Percentiles rank a stretch among this genome's conserved stretches.
These are phyloP conservation scores for Aspergillus oerlinghausenensis DNA, from an alignment of 2,329 filamentous ascomycete species.

Conservation along the genomic window DNA sequence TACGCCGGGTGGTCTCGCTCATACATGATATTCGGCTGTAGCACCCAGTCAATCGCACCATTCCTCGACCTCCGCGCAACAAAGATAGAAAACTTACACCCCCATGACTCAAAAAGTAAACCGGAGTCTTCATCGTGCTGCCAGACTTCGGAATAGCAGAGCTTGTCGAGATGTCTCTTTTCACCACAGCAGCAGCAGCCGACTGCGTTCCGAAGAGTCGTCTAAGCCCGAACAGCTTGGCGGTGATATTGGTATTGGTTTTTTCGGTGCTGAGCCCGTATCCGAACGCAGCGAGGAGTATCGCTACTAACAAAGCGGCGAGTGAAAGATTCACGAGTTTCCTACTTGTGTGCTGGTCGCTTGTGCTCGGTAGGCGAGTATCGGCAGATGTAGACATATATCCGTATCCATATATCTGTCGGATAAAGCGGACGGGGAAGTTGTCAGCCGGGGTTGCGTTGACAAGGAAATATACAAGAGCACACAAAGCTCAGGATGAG, in stretches of 20 bases:
- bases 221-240: slow-evolving; percentile 26
- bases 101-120: slow-evolving; percentile 52
- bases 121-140: slow-evolving; percentile 39
- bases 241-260: slow-evolving; percentile 3
- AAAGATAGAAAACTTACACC: slow-evolving; percentile 29
- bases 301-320: slow-evolving; percentile 15
- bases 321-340: slow-evolving; percentile 15
- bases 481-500: too few relatives aligned
- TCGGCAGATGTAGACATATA: slow-evolving; percentile 22
- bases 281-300: slow-evolving; percentile 15
- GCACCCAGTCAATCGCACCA: neutral
- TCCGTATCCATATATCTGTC: neutral
- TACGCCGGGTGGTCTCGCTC: slow-evolving; percentile 66
- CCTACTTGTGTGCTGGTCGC: neutral
- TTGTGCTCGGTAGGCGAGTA: slow-evolving; percentile 3
- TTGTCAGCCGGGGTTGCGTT: neutral
- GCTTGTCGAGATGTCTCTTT: neutral
- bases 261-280: slow-evolving; percentile 1
- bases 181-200: slow-evolving; percentile 2
- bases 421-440: neutral
- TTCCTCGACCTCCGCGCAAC: neutral
- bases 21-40: slow-evolving; percentile 60
- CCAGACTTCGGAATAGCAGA: neutral
- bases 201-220: slow-evolving; percentile 18
- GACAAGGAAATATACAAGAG: neutral